phyloP scores from a whole-genome alignment of 257 asterid species.

The Lycium barbarum region DNA sequence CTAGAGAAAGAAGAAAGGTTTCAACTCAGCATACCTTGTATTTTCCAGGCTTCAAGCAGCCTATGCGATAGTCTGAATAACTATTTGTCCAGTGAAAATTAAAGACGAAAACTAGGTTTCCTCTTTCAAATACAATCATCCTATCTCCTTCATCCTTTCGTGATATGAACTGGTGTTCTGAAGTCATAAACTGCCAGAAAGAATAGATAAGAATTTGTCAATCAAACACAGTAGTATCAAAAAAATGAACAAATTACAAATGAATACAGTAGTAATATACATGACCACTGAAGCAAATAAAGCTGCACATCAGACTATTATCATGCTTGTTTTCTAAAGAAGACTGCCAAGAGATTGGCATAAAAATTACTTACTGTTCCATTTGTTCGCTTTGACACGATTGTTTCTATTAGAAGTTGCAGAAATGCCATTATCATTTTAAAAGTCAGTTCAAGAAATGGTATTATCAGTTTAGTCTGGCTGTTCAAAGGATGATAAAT shows the following conservation, averaged over 20 bases:
- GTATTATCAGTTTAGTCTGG: background rate
- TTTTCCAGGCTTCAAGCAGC: constrained; percentile 92
- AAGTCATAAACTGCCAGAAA: constrained; percentile 87
- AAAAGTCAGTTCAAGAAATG: background rate
- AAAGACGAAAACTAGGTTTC: constrained; percentile 81
- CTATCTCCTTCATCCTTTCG: constrained; percentile 85
- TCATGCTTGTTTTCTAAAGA: background rate
- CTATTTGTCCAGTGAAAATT: constrained; percentile 90
- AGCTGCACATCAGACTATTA: background rate
- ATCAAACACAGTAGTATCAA: background rate
- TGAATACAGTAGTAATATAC: background rate
- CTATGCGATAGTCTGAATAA: constrained; percentile 80
- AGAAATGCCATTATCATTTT: background rate
- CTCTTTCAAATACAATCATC: constrained; percentile 81
- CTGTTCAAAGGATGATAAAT: background rate
- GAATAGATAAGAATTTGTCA: background rate
- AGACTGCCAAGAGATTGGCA: background rate
- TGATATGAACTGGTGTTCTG: constrained; percentile 87
- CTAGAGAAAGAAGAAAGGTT: background rate
- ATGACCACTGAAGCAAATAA: background rate
- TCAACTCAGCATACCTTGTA: constrained; percentile 66
- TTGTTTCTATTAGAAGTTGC: background rate
- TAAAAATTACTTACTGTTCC: background rate
- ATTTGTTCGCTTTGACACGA: background rate
- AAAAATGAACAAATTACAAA: background rate